Evolutionary conservation across 2,329 filamentous ascomycete species (phyloP).

Genomic region (Penicillium expansum): DNA sequence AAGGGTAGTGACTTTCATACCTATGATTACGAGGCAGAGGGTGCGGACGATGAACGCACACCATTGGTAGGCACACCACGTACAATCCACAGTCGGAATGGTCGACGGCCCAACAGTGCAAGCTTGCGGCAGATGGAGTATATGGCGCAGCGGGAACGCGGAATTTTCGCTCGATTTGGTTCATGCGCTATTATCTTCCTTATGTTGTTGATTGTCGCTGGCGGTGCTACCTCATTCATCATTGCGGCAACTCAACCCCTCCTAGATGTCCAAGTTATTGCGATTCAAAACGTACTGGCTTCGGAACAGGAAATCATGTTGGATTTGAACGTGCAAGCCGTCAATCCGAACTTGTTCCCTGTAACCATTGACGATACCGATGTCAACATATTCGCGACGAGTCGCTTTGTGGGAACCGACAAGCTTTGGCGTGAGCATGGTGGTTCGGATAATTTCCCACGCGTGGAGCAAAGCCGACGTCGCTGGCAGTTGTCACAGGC

Average conservation of each 20-base stretch:
- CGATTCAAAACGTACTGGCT: conserved; percentile 84
- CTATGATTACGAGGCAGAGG: conserved; percentile 80
- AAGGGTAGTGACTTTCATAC: conserved; percentile 62
- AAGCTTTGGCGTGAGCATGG: conserved; percentile 40
- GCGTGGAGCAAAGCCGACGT: conserved; percentile 33
- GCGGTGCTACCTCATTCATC: conserved; percentile 84
- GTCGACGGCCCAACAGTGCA: conserved; percentile 54
- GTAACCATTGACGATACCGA: conserved; percentile 84
- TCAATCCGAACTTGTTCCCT: conserved; percentile 90
- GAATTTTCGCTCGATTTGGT: conserved; percentile 72
- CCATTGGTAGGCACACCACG: conserved; percentile 68
- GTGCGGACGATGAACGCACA: conserved; percentile 82
- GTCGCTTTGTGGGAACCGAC: conserved; percentile 73
- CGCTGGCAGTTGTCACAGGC: conserved; percentile 32
- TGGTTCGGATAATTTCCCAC: conserved; percentile 30
- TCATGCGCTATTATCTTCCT: conserved; percentile 81
- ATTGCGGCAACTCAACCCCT: conserved; percentile 89
- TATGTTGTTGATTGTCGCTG: conserved; percentile 75
- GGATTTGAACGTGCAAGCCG: conserved; percentile 79
- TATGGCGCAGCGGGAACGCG: conserved; percentile 62
- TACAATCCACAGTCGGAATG: conserved; percentile 57
- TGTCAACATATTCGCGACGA: conserved; percentile 91
- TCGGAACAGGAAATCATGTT: conserved; percentile 95
- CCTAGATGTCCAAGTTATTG: conserved; percentile 70
- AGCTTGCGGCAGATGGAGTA: conserved; percentile 71